These are phyloP conservation scores for Macrolepiota fuliginosa DNA, from an alignment of 768 basidiomycete genomes.

Conservation along the genomic window DNA sequence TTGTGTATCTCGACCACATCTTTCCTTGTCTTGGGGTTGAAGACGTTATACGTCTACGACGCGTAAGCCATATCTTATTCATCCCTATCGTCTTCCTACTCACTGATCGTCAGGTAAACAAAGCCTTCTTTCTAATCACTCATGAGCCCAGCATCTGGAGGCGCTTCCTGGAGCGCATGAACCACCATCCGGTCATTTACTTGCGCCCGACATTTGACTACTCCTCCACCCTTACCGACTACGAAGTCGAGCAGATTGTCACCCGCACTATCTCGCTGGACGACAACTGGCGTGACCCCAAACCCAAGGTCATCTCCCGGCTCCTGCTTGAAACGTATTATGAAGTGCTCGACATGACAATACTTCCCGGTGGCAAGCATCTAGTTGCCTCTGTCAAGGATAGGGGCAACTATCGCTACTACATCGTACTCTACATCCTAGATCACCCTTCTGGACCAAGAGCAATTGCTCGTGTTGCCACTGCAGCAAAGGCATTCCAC, in stretches of 20 bases:
- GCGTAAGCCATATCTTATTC: conserved; percentile 27
- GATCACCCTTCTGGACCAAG: conserved; percentile 49
- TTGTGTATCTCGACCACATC: conserved; percentile 42
- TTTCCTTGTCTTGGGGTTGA: conserved; percentile 41
- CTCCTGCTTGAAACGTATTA: conserved; percentile 28
- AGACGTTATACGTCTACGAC: conserved; percentile 44
- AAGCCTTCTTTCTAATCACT: conserved; percentile 57
- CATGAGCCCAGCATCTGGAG: conserved; percentile 73
- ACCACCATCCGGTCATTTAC: conserved; percentile 52
- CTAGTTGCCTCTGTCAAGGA: conserved; percentile 60
- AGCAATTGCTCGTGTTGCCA: conserved; percentile 47
- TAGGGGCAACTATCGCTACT: conserved; percentile 39
- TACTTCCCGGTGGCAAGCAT: conserved; percentile 68
- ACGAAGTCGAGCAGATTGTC: conserved; percentile 57
- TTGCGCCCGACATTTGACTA: conserved; percentile 58
- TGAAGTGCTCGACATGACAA: conserved; percentile 48
- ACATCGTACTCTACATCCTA: conserved; percentile 51
- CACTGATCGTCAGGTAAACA: conserved; percentile 40
- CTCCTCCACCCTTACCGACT: conserved; percentile 31
- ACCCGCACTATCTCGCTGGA: conserved; percentile 58
- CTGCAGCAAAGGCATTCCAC: conserved; percentile 50
- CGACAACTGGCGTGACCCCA: conserved; percentile 50
- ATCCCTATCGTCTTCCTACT: neutral
- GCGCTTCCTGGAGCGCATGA: conserved; percentile 51
- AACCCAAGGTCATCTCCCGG: conserved; percentile 31